These are phyloP conservation scores for Boletus patriciae DNA, from an alignment of 768 basidiomycete species.

Conservation along the genomic window DNA sequence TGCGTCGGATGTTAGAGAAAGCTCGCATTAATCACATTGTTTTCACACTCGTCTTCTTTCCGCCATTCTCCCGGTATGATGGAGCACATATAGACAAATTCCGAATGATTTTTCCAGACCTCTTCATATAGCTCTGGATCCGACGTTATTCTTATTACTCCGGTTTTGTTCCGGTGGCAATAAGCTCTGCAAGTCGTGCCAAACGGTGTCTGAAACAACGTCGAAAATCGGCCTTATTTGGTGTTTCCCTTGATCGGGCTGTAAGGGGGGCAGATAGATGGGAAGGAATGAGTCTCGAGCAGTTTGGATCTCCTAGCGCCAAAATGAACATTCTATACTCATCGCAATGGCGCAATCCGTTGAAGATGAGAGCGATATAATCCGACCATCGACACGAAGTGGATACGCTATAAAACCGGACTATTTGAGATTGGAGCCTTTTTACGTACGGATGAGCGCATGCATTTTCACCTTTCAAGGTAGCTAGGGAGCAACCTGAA, in stretches of 20 bases:
- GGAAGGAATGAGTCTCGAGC: not conserved
- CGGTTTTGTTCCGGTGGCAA: constrained; percentile 19
- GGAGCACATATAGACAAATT: not conserved
- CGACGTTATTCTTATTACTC: constrained; percentile 1
- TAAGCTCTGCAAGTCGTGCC: constrained; percentile 11
- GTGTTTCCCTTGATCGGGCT: not conserved
- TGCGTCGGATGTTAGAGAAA: not conserved
- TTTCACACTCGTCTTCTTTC: not conserved
- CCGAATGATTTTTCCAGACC: not conserved
- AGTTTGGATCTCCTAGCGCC: not conserved
- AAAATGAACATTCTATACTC: not conserved
- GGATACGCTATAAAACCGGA: not conserved
- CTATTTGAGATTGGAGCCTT: not conserved
- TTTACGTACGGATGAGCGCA: constrained; percentile 11
- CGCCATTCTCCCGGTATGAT: not conserved
- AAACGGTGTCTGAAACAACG: constrained; percentile 6
- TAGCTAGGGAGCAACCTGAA: not conserved
- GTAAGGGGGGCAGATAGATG: not conserved
- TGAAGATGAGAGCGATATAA: not conserved
- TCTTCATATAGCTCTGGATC: not conserved
- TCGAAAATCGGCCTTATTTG: constrained; percentile 1
- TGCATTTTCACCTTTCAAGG: not conserved
- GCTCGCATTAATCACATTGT: constrained; percentile 6
- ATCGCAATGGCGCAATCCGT: not conserved
- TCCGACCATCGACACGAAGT: not conserved